Evolutionary conservation across 371 early-diverging fungal genomes (phyloP).

Genomic region (Apophysomyces ossiformis): DNA sequence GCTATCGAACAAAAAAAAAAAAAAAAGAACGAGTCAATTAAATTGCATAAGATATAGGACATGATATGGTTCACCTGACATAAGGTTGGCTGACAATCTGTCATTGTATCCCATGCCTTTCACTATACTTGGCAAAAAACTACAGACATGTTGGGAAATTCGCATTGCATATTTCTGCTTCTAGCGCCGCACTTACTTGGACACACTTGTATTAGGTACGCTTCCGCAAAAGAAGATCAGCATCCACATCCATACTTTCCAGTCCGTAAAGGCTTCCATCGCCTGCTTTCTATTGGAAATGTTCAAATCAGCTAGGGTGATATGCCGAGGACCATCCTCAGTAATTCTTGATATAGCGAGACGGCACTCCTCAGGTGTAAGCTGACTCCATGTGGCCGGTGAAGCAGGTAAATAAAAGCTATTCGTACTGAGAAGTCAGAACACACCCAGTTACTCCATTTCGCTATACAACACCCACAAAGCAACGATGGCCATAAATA

Average conservation of each 20-base stretch:
- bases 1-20: slow-evolving; percentile 24
- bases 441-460: not conserved
- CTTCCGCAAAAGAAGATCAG: slow-evolving; percentile 56
- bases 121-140: slow-evolving; percentile 49
- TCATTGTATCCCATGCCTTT: slow-evolving; percentile 50
- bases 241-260: slow-evolving; percentile 59
- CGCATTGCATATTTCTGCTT: not conserved
- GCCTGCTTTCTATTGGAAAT: slow-evolving; percentile 45
- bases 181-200: slow-evolving; percentile 33
- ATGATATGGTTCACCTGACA: slow-evolving; percentile 36
- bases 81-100: slow-evolving; percentile 49
- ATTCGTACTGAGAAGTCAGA: not conserved
- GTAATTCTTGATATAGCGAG: slow-evolving; percentile 35
- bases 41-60: not conserved
- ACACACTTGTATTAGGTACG: slow-evolving; percentile 53
- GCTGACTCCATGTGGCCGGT: slow-evolving; percentile 38
- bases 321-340: slow-evolving; percentile 23
- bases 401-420: slow-evolving; percentile 44
- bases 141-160: slow-evolving; percentile 7
- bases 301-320: slow-evolving; percentile 40
- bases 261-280: slow-evolving; percentile 39
- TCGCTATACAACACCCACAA: slow-evolving; percentile 27
- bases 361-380: slow-evolving; percentile 37
- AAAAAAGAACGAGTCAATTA: not conserved
- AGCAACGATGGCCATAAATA: slow-evolving; percentile 39